Percentiles rank a stretch among this genome's conserved stretches.
These are phyloP conservation scores for Flaveria linearis DNA, from an alignment of 129 eudicot genomes.

Conservation along the genomic window DNA sequence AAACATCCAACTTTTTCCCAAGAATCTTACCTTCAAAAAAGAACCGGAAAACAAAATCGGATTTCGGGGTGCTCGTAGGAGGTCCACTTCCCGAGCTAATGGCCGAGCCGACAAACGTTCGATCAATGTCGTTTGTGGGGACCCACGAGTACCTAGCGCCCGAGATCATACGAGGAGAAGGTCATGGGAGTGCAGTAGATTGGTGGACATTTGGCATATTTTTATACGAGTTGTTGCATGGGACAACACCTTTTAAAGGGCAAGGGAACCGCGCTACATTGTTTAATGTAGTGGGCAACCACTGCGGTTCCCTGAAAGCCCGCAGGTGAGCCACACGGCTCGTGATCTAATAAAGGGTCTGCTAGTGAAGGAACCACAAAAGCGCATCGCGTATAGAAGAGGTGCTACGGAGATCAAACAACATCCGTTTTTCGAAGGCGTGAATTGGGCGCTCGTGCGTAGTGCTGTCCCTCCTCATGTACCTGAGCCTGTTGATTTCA, in stretches of 20 bases:
- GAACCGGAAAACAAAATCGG: conserved; percentile 71
- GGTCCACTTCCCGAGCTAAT: conserved; percentile 70
- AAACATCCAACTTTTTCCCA: conserved; percentile 59
- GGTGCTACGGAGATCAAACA: conserved; percentile 74
- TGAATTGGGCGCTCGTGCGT: conserved; percentile 76
- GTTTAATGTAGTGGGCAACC: conserved; percentile 72
- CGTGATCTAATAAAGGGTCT: conserved; percentile 64
- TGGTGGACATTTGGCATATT: conserved; percentile 91
- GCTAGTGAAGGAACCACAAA: conserved; percentile 74
- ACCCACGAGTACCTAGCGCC: conserved; percentile 35
- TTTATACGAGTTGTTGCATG: conserved; percentile 68
- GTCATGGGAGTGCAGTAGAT: conserved; percentile 86
- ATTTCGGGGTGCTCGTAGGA: conserved; percentile 55
- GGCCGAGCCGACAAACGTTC: conserved; percentile 28
- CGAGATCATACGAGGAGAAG: conserved; percentile 75
- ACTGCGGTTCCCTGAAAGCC: conserved; percentile 60
- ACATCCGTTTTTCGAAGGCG: conserved; percentile 39
- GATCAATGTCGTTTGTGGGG: conserved; percentile 84
- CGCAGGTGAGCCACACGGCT: conserved; percentile 52
- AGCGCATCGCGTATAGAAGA: conserved; percentile 63
- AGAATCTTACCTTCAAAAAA: conserved; percentile 62
- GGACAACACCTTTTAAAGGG: conserved; percentile 79
- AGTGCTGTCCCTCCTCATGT: conserved; percentile 59
- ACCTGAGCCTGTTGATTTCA: conserved; percentile 61
- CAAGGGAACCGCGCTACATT: conserved; percentile 67